Base-by-base conservation (phyloP, 2,329 filamentous ascomycete genomes). In the Aspergillus texensis region DNA sequence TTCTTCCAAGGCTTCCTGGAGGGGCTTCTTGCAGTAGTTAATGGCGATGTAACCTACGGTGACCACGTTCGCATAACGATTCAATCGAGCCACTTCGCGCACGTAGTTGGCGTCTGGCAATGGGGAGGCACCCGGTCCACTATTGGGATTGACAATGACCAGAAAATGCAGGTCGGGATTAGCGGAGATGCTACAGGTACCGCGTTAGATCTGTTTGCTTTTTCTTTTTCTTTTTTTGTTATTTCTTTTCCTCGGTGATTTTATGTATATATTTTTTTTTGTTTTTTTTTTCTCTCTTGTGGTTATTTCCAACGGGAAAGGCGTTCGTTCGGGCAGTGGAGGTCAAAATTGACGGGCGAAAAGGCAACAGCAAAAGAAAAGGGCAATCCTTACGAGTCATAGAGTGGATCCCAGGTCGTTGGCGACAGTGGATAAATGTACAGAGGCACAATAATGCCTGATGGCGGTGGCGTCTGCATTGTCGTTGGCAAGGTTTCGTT, bases 1-100 rank as follows among this genome's bases (percentile, higher is more conserved):
- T 53, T 70, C 68, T n/a, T 60, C 62, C 39, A 28, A 63, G 24
- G 59, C 46, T 2, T 62, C 59, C 1, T n/a, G 26, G 34, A 67
- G 53, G 57, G 68, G 64, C 64, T 69, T 70, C 28, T 46, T 59
- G 67, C 69, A 70, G 61, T 71, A 71, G 64, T 69, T 61, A 57
- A 71, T 62, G 34, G 67, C 67, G 43, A 71, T 67, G 46, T 71
- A 71, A 50, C 69, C 69, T 36, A 70, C 62, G n/a, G 64, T 64
- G 64, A 65, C 64, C 52, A 68, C 66, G 58, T 70, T 70, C 24
- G 52, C 36, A 36, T 61, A 68, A 2, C 55, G 32, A 50, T 71
- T 69, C 14, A 70, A 50, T 12, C 63, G 60, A 5, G 64, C 43
- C 5, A 68, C 36, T 52, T 68, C 65, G 21, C 62, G 62, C 28